These are phyloP conservation scores for Syzygium aqueum DNA, from an alignment of 345 rosid species.

Conservation along the genomic window DNA sequence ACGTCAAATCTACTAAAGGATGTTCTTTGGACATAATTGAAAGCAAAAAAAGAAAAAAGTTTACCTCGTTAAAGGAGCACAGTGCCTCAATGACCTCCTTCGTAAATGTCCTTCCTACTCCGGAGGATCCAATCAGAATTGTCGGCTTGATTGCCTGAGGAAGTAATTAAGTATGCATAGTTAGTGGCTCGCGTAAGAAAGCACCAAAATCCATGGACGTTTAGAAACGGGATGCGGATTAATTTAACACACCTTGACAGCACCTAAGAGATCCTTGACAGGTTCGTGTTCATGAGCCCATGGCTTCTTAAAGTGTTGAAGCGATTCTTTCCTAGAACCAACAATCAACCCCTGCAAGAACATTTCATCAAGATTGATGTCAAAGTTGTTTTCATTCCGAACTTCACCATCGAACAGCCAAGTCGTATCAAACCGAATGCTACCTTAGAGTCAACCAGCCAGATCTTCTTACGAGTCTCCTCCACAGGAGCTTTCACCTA, in stretches of 20 bases:
- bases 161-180: neutral
- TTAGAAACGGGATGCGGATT: neutral
- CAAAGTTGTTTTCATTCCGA: neutral
- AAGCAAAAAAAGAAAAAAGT: neutral
- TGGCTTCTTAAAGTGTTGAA: conserved; percentile 90
- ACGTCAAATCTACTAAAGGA: neutral
- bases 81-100: conserved; percentile 85
- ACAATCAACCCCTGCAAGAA: conserved; percentile 74
- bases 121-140: conserved; percentile 82
- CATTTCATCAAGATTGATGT: neutral
- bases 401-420: neutral
- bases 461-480: conserved; percentile 80
- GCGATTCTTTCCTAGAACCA: conserved; percentile 67
- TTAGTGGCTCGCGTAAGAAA: neutral
- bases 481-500: conserved; percentile 66
- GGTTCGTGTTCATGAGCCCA: conserved; percentile 98
- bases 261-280: conserved; percentile 53
- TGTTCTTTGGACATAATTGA: neutral
- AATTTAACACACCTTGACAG: conserved; percentile 53
- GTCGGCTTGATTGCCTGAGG: conserved; percentile 82
- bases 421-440: neutral
- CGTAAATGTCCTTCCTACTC: conserved; percentile 79
- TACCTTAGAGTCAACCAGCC: conserved; percentile 99
- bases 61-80: conserved; percentile 74
- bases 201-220: neutral